Conservation (phyloP, 352 stramenopile genomes). For the Phytophthora cryptogea region DNA sequence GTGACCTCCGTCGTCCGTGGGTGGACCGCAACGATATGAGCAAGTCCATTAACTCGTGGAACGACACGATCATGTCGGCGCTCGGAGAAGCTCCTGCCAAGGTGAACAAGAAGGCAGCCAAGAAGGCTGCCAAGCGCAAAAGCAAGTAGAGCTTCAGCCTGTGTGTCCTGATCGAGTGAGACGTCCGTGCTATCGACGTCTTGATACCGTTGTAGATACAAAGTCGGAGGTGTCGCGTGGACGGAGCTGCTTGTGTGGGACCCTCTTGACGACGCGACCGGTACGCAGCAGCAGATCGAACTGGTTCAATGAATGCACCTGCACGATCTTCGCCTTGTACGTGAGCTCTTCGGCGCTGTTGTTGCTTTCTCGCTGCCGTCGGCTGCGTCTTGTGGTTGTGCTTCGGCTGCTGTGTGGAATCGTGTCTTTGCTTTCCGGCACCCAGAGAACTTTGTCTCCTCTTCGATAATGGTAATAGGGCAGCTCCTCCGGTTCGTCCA, state of each 20-base stretch:
- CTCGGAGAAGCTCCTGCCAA: slow-evolving; percentile 58
- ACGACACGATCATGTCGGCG: slow-evolving; percentile 76
- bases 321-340: slow-evolving; percentile 53
- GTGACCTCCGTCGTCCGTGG: slow-evolving; percentile 79
- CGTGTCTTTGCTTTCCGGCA: slow-evolving; percentile 11
- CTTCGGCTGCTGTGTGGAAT: slow-evolving; percentile 1
- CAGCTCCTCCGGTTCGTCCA: slow-evolving; percentile 25
- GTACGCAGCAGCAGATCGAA: slow-evolving; percentile 60
- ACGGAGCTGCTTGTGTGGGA: slow-evolving; percentile 46
- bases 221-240: slow-evolving; percentile 30
- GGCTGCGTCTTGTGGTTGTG: slow-evolving; percentile 1
- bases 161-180: slow-evolving; percentile 8
- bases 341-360: slow-evolving; percentile 28
- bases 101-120: slow-evolving; percentile 69
- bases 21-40: slow-evolving; percentile 63
- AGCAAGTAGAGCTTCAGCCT: slow-evolving; percentile 53
- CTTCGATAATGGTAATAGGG: slow-evolving; percentile 31
- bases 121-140: slow-evolving; percentile 76
- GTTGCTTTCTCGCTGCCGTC: slow-evolving; percentile 6
- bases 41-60: slow-evolving; percentile 75
- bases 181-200: slow-evolving; percentile 4
- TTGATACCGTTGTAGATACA: slow-evolving; percentile 22
- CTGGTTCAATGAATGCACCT: slow-evolving; percentile 42
- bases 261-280: slow-evolving; percentile 43
- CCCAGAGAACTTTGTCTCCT: slow-evolving; percentile 49